Conservation (phyloP, 805 yeast genomes). For the Diddensiella caesifluorescens region DNA sequence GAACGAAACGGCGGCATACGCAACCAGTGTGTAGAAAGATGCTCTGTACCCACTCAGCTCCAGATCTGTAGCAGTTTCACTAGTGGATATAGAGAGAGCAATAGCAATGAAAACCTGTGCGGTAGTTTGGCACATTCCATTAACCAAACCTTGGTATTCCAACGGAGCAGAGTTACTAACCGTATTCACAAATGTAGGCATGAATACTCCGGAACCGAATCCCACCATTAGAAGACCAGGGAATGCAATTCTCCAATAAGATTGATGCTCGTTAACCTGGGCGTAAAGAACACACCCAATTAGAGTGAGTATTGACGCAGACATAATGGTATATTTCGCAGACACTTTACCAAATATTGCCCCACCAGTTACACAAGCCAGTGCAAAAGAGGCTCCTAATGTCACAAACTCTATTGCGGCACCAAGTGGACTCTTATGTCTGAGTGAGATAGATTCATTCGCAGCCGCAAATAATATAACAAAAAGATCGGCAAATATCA, state of each 20-base stretch:
- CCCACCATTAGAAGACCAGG: not conserved
- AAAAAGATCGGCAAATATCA: constrained; percentile 25
- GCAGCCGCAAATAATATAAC: constrained; percentile 22
- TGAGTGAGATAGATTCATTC: constrained; percentile 29
- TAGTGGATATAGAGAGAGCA: constrained; percentile 13
- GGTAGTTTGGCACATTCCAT: not conserved
- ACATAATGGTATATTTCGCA: not conserved
- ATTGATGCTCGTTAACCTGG: constrained; percentile 16
- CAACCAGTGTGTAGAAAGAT: constrained; percentile 18
- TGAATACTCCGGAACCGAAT: not conserved
- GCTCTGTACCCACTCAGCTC: constrained; percentile 8
- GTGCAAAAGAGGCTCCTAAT: constrained; percentile 29
- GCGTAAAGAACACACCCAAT: constrained; percentile 27
- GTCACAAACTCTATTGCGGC: constrained; percentile 38
- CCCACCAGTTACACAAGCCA: constrained; percentile 29
- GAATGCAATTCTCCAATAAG: not conserved
- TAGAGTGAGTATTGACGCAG: constrained; percentile 17
- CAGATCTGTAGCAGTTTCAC: constrained; percentile 15
- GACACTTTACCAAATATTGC: constrained; percentile 18
- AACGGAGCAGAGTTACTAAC: not conserved
- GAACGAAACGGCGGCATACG: constrained; percentile 7
- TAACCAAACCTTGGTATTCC: not conserved
- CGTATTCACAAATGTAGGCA: not conserved
- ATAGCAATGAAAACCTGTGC: constrained; percentile 17
- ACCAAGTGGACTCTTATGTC: constrained; percentile 31